Conservation (phyloP, 2,329 filamentous ascomycete species). For the Phoma sp. region DNA sequence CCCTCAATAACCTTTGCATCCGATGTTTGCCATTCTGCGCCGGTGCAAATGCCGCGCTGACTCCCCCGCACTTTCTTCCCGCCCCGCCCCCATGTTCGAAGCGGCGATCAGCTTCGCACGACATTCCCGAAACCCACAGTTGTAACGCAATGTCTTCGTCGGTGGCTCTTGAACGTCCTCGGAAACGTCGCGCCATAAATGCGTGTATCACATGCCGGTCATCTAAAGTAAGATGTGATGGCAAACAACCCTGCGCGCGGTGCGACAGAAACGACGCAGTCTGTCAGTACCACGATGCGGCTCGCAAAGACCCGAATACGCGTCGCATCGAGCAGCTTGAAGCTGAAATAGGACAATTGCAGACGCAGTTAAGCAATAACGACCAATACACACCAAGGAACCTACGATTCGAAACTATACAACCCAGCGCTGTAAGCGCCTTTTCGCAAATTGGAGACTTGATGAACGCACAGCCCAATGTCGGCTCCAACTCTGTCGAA, state of each 20-base stretch:
- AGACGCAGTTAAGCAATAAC: constrained; percentile 20
- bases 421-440: neutral
- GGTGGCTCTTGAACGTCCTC: constrained; percentile 23
- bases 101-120: constrained; percentile 11
- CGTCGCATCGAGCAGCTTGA: constrained; percentile 40
- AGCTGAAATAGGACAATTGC: constrained; percentile 27
- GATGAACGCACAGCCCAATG: neutral
- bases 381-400: neutral
- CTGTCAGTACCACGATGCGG: constrained; percentile 38
- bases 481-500: constrained; percentile 28
- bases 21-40: too few species aligned
- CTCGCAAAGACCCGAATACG: constrained; percentile 30
- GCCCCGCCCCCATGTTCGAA: too few species aligned
- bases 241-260: constrained; percentile 40
- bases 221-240: constrained; percentile 46
- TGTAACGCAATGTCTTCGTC: constrained; percentile 7
- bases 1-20: too few species aligned
- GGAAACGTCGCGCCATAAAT: constrained; percentile 45
- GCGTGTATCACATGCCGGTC: constrained; percentile 41
- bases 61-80: constrained; percentile 12
- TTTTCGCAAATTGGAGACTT: neutral
- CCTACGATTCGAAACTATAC: neutral
- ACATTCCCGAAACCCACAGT: constrained; percentile 13
- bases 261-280: constrained; percentile 33
- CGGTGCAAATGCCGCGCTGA: too few species aligned